phyloP scores from a whole-genome alignment of 305 asterid genomes.

The Fraxinus xanthoxyloides region DNA sequence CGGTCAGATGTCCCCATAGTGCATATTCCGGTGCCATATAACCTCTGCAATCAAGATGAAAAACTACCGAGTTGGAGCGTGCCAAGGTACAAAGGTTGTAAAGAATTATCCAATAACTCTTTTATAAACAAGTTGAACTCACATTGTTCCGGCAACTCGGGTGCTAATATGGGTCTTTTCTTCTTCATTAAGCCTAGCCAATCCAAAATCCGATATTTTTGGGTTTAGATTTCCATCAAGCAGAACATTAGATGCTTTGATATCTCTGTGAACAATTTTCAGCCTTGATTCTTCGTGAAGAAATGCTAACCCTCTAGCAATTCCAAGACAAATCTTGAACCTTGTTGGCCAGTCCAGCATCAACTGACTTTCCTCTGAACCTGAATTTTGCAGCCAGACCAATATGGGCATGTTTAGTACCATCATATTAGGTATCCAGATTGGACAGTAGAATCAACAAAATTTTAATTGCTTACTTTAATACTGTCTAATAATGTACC shows the following conservation, averaged over 20 bases:
- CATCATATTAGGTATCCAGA: not conserved
- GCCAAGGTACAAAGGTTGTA: not conserved
- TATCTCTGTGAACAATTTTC: constrained; percentile 92
- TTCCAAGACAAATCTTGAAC: constrained; percentile 67
- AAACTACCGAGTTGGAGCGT: not conserved
- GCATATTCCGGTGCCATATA: constrained; percentile 99
- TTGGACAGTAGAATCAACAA: not conserved
- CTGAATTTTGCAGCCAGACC: constrained; percentile 30
- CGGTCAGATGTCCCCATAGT: constrained; percentile 83
- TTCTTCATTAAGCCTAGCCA: constrained; percentile 87
- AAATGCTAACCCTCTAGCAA: constrained; percentile 84
- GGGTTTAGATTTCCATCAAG: constrained; percentile 73
- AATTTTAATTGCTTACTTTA: not conserved
- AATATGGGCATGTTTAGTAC: not conserved
- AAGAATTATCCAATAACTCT: not conserved
- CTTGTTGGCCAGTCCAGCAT: constrained; percentile 83
- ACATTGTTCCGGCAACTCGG: constrained; percentile 94
- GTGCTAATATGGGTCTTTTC: constrained; percentile 89
- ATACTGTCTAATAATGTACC: not conserved
- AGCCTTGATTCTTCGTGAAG: constrained; percentile 87
- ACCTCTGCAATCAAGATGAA: constrained; percentile 57
- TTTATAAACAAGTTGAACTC: constrained; percentile 26
- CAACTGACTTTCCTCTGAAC: constrained; percentile 47
- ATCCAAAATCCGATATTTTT: constrained; percentile 91
- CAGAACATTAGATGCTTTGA: constrained; percentile 87